phyloP scores from a whole-genome alignment of 208 protist species.

The Acanthamoeba sp. region DNA sequence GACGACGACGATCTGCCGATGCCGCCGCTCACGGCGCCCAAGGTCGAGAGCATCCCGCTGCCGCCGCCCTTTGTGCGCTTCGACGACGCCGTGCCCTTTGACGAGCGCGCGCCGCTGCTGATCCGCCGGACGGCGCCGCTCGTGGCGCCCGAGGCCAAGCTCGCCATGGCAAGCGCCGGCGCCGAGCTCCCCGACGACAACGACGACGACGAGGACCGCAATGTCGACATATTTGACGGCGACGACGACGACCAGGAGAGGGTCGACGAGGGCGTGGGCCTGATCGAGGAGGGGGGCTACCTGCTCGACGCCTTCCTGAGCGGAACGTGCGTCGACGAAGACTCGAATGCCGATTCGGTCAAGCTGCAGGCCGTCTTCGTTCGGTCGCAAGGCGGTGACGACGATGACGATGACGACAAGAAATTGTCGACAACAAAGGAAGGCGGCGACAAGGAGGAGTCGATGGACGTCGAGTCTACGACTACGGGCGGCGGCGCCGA shows the following conservation, averaged over 20 bases:
- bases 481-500: not conserved
- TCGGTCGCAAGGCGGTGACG: not conserved
- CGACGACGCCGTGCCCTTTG: not conserved
- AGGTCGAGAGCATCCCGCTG: slow-evolving; percentile 10
- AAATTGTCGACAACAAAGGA: too few relatives aligned
- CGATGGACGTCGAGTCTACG: not conserved
- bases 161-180: not conserved
- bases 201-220: not conserved
- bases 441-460: not conserved
- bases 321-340: not conserved
- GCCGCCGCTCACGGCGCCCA: not conserved
- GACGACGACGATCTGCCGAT: not conserved
- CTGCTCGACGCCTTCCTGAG: slow-evolving; percentile 37
- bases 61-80: slow-evolving; percentile 31
- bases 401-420: not conserved
- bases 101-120: not conserved
- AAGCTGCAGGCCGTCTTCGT: slow-evolving; percentile 31
- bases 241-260: not conserved
- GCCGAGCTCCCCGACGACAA: not conserved
- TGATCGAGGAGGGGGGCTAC: not conserved
- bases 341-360: not conserved
- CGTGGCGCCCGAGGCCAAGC: not conserved
- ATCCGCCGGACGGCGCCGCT: not conserved
- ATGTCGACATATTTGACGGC: not conserved
- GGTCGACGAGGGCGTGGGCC: not conserved